Evolutionary conservation across 192 early-diverging fungal species (phyloP).

Genomic region (Allomyces arbusculus): DNA sequence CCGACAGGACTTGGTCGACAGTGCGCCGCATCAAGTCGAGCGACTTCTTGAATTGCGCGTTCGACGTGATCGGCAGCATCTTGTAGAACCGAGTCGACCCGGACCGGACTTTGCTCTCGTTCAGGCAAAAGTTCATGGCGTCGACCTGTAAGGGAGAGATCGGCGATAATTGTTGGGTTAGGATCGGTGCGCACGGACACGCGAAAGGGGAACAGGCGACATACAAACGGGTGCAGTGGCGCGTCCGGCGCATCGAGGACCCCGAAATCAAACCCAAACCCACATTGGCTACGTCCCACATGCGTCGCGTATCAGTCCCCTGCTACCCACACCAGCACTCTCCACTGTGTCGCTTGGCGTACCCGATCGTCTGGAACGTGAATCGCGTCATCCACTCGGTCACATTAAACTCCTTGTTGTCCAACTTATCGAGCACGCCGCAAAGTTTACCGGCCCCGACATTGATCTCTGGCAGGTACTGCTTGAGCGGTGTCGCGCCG

Average conservation of each 20-base stretch:
- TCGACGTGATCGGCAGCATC: slow-evolving; percentile 18
- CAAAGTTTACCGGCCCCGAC: slow-evolving; percentile 10
- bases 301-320: too few relatives aligned
- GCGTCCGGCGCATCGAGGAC: slow-evolving; percentile 11
- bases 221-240: slow-evolving; percentile 12
- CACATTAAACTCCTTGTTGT: slow-evolving; percentile 13
- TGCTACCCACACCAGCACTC: neutral
- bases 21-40: slow-evolving; percentile 19
- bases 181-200: too few relatives aligned
- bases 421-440: slow-evolving; percentile 9
- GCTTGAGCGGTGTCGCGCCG: slow-evolving; percentile 17
- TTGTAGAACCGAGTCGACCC: slow-evolving; percentile 17
- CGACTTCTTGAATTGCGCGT: slow-evolving; percentile 13
- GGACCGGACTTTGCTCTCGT: slow-evolving; percentile 10
- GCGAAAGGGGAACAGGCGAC: too few relatives aligned
- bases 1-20: slow-evolving; percentile 24
- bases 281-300: slow-evolving; percentile 1
- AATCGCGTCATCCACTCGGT: slow-evolving; percentile 27
- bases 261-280: slow-evolving; percentile 34
- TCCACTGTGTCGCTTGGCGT: neutral
- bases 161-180: too few relatives aligned
- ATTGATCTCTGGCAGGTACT: slow-evolving; percentile 20
- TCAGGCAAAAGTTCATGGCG: slow-evolving; percentile 16
- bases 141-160: neutral
- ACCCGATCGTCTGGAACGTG: slow-evolving; percentile 36